These are phyloP conservation scores for Colletotrichum ledebouriae DNA, from an alignment of 2,329 filamentous ascomycete genomes.

Conservation along the genomic window DNA sequence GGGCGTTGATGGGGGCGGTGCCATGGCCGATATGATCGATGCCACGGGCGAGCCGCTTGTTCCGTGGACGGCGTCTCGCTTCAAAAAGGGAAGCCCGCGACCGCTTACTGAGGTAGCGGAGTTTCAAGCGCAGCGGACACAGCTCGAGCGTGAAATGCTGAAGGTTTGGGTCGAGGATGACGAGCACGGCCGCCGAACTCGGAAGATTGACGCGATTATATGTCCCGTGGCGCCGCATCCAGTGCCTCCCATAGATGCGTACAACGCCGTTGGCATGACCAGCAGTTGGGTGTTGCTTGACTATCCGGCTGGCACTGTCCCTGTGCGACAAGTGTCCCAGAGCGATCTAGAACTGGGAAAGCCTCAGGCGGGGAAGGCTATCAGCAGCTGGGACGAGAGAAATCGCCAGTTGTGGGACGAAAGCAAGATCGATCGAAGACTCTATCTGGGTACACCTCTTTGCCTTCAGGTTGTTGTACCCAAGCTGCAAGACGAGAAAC, in stretches of 20 bases:
- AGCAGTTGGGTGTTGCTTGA: constrained; percentile 55
- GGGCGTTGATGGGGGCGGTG: constrained; percentile 21
- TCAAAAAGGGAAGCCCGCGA: constrained; percentile 16
- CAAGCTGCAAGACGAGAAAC: constrained; percentile 25
- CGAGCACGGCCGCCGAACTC: not conserved
- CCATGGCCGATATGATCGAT: constrained; percentile 32
- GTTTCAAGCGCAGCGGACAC: constrained; percentile 28
- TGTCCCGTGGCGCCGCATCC: constrained; percentile 73
- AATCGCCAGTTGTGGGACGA: constrained; percentile 37
- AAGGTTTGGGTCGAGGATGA: constrained; percentile 32
- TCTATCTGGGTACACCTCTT: constrained; percentile 29
- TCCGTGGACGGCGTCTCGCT: constrained; percentile 26
- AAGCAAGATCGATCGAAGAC: constrained; percentile 15
- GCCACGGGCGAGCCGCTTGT: constrained; percentile 30
- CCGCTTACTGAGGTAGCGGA: constrained; percentile 12
- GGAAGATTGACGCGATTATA: constrained; percentile 65
- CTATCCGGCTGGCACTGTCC: constrained; percentile 53
- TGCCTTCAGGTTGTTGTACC: constrained; percentile 36
- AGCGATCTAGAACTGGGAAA: constrained; percentile 26
- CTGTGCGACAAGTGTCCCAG: constrained; percentile 38
- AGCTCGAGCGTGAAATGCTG: constrained; percentile 35
- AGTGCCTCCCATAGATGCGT: constrained; percentile 59
- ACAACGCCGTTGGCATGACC: constrained; percentile 48
- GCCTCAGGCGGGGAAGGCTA: constrained; percentile 9
- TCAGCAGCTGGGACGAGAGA: constrained; percentile 31